A percentile compares a stretch with the other conserved stretches of the same genome.
These are phyloP conservation scores for Podaxis sp. DNA, from an alignment of 768 basidiomycete species.

Conservation along the genomic window DNA sequence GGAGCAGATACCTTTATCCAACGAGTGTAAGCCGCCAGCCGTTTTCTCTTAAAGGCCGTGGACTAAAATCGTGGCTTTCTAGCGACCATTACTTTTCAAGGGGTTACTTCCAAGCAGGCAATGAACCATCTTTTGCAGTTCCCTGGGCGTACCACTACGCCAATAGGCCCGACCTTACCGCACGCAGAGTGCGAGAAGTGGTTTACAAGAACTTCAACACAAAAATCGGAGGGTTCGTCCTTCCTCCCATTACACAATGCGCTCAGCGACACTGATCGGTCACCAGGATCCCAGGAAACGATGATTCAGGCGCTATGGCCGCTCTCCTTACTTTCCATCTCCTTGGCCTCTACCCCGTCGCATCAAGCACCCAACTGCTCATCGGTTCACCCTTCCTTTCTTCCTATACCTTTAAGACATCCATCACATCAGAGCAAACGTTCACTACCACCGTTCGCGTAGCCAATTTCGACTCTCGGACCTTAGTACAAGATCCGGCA, in stretches of 20 bases:
- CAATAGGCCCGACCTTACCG: slow-evolving; percentile 48
- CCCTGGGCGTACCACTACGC: slow-evolving; percentile 53
- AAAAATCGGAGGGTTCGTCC: slow-evolving; percentile 40
- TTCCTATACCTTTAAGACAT: slow-evolving; percentile 41
- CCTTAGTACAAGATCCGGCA: slow-evolving; percentile 37
- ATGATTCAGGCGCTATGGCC: slow-evolving; percentile 56
- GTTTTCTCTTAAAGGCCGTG: background rate
- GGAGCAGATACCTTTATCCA: slow-evolving; percentile 41
- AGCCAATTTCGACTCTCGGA: slow-evolving; percentile 37
- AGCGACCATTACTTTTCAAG: slow-evolving; percentile 46
- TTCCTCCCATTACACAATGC: background rate
- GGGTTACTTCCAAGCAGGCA: slow-evolving; percentile 48
- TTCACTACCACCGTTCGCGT: slow-evolving; percentile 39
- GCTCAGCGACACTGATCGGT: background rate
- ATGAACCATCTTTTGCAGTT: slow-evolving; percentile 48
- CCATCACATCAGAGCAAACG: slow-evolving; percentile 30
- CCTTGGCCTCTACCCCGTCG: slow-evolving; percentile 50
- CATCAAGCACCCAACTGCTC: slow-evolving; percentile 45
- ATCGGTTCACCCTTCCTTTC: slow-evolving; percentile 50
- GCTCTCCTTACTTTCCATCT: slow-evolving; percentile 49
- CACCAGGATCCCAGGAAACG: slow-evolving; percentile 49
- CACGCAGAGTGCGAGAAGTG: slow-evolving; percentile 42
- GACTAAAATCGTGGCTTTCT: background rate
- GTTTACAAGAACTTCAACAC: slow-evolving; percentile 48
- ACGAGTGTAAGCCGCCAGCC: slow-evolving; percentile 33